These are phyloP conservation scores for Pelargonium myrrhifolium DNA, from an alignment of 441 rosid species.

Conservation along the genomic window DNA sequence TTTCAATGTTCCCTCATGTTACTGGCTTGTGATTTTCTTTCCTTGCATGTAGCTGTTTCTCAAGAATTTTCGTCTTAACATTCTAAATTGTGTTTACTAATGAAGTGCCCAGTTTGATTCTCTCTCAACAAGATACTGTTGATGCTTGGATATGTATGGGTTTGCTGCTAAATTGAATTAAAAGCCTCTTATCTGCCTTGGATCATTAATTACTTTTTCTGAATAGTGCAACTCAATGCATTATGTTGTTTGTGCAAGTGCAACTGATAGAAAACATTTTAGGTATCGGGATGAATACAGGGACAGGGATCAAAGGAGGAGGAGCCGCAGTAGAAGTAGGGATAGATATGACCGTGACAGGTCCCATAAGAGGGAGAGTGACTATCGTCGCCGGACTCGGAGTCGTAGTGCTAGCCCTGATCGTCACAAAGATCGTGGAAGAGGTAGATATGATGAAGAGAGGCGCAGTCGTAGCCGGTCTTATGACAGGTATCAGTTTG, in stretches of 20 bases:
- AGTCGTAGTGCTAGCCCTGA: slow-evolving; percentile 59
- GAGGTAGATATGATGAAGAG: slow-evolving; percentile 51
- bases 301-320: slow-evolving; percentile 45
- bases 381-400: slow-evolving; percentile 44
- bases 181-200: background rate
- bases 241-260: background rate
- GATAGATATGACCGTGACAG: slow-evolving; percentile 52
- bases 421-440: slow-evolving; percentile 36
- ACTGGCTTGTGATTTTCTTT: background rate
- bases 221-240: background rate
- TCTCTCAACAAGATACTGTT: background rate
- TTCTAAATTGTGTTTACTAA: background rate
- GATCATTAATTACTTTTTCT: too few relatives aligned
- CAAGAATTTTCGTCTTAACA: background rate
- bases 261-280: slow-evolving; percentile 14
- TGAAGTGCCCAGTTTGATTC: background rate
- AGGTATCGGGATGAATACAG: slow-evolving; percentile 54
- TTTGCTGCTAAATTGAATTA: background rate
- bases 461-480: slow-evolving; percentile 49
- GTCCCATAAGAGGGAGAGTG: slow-evolving; percentile 44
- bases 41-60: background rate
- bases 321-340: slow-evolving; percentile 57
- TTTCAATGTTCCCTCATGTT: background rate
- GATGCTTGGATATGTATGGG: background rate
- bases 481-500: slow-evolving; percentile 35